Base-by-base conservation (phyloP, 495 filamentous ascomycete genomes). In the Eremomyces bilateralis region DNA sequence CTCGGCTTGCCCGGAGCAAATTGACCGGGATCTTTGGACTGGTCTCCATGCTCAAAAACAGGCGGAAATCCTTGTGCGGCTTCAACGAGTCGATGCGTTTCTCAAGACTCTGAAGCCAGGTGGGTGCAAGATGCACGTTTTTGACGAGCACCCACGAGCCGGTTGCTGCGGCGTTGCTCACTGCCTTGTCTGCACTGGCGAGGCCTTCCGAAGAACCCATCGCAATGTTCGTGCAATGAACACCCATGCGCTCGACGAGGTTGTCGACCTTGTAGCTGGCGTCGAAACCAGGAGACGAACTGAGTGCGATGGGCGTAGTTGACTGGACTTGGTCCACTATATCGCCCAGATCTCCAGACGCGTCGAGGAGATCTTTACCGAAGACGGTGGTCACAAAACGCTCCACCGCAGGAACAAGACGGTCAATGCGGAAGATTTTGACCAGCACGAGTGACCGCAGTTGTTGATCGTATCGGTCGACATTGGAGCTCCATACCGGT, bases 211-310 rank as follows among this genome's bases (percentile, higher is more conserved):
- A 88, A 13, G 88, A 95, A 44, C 88, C 88, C 88, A 99, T 99
- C 44, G 88, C 88, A 50, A 95, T 93, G 53, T 92, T 93, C 22
- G 81, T 81, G 59, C 88, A 99, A 20, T 64, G 75, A 20, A 73
- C 71, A 35, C 69, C 64, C 52, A 67, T 76, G 42, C 76, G 69
- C 52, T 93, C 81, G 16, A 95, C 88, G 16, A 95, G 63, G 34
- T 73, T 80, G 49, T 95, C 85, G 37, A 99, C 88, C 64, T 94
- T 94, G 68, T 94, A 99, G 50, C 80, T 90, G 20, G 88, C 88
- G 57, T 99, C 88, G 52, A 95, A 99, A 35, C 88, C 88, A 36
- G 88, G 84, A 45, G 73, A 91, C 11, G 84, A 95, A 50, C 82
- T 80, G 11, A 99, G 66, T 18, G 88, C 71, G 47, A 99, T 80